Evolutionary conservation across 2,329 filamentous ascomycete species (phyloP), one percentile per base, ranked within the genome.

Genomic region (Bipolaris cookei): DNA sequence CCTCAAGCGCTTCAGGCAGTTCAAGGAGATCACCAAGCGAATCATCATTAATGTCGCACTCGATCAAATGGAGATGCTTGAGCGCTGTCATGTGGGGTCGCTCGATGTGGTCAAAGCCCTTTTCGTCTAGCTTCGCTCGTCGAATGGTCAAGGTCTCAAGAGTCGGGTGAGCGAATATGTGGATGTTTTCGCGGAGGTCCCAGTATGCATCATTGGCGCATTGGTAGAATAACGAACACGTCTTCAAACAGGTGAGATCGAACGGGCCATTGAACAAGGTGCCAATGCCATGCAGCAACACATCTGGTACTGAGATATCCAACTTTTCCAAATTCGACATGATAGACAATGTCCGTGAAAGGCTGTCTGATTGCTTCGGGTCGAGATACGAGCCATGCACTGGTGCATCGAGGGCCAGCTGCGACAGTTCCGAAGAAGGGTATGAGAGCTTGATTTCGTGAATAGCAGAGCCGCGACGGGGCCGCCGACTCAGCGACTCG

Each of bases 31-130:
- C 71, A 3, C 67, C 63, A 1, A 73, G 62, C 3, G 68, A 68
- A 38, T 73, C 71, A 23, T 73, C 71, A 51, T 68, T 72, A 34
- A 73, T 71, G 48, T 73, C 71, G 61, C 71, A 73, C 60, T 73
- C 71, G 37, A 73, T 67, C 18, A 73, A 37, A 16, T 66, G 62
- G 14, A 73, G 56, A 18, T 61, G 64, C 47, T 71, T 72, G 21
- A 73, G 42, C 1, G 68, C 65, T 0, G 71, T 73, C 21, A 66
- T 56, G 25, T 72, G 69, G 13, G 71, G 71, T 13, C 69, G 64
- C 50, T 73, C 71, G 4, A 72, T 64, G 20, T 66, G 67, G 43
- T 73, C 65, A 43, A 73, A 73, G 1, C 69, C 69, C 43, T 68
- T 59, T 21, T 73, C 71, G 45, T 73, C 71, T 18, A 73, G 52